Percentiles rank a stretch among this genome's conserved stretches.
These are phyloP conservation scores for Colletotrichum cereale DNA, from an alignment of 2,329 filamentous ascomycete species.

Conservation along the genomic window DNA sequence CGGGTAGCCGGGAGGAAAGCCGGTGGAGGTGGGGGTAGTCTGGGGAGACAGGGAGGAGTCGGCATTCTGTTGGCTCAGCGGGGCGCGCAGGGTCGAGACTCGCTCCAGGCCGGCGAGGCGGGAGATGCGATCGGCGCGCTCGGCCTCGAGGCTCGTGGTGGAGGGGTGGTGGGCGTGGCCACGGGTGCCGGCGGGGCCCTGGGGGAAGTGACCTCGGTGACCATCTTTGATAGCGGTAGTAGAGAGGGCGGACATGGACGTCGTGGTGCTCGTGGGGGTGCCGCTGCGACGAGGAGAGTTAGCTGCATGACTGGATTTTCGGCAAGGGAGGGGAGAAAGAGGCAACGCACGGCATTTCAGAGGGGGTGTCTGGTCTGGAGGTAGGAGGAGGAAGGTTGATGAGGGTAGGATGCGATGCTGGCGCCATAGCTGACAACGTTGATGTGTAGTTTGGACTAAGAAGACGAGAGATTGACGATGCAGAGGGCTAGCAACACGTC, in stretches of 20 bases:
- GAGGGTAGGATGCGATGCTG: slow-evolving; percentile 70
- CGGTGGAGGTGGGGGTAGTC: slow-evolving; percentile 64
- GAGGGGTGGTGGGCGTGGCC: slow-evolving; percentile 71
- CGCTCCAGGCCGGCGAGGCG: slow-evolving; percentile 92
- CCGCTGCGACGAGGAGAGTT: slow-evolving; percentile 67
- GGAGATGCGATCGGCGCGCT: slow-evolving; percentile 94
- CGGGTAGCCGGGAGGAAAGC: slow-evolving; percentile 57
- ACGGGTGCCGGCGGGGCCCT: slow-evolving; percentile 64
- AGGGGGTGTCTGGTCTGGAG: slow-evolving; percentile 87
- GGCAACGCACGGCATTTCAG: slow-evolving; percentile 84
- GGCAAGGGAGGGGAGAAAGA: slow-evolving; percentile 14
- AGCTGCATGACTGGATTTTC: background rate
- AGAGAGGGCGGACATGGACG: slow-evolving; percentile 89
- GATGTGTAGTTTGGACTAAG: background rate
- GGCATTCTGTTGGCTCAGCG: slow-evolving; percentile 48
- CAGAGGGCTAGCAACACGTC: background rate
- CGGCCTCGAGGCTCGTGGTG: slow-evolving; percentile 84
- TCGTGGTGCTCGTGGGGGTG: slow-evolving; percentile 92
- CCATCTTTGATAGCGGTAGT: slow-evolving; percentile 98
- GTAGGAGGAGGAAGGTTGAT: slow-evolving; percentile 88
- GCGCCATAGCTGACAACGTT: slow-evolving; percentile 50
- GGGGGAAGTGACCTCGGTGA: slow-evolving; percentile 83
- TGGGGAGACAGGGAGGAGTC: slow-evolving; percentile 59
- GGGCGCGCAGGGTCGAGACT: slow-evolving; percentile 79
- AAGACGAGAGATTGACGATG: background rate